A percentile compares a stretch with the other conserved stretches of the same genome.
phyloP scores from a whole-genome alignment of 495 filamentous ascomycete genomes.

The Penicillium canariense region DNA sequence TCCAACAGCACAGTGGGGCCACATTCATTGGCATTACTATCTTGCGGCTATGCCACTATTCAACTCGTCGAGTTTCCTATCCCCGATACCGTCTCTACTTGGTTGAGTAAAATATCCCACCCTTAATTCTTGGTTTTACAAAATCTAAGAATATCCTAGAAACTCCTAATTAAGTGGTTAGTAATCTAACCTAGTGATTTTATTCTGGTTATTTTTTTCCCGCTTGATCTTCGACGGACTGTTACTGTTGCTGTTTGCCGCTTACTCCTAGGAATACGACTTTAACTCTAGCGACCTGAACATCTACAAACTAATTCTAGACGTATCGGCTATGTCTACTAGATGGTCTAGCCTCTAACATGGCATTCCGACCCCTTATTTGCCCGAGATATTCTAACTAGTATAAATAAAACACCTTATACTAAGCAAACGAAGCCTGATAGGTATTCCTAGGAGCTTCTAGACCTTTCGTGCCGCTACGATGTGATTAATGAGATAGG shows the following conservation, averaged over 20 bases:
- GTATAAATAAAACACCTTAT: background rate
- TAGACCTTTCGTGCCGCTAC: no score
- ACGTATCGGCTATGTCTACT: constrained; percentile 3
- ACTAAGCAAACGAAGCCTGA: constrained; percentile 4
- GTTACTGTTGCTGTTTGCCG: constrained; percentile 4
- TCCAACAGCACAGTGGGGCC: background rate
- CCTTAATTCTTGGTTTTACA: constrained; percentile 8
- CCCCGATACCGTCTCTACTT: constrained; percentile 4
- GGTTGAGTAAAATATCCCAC: constrained; percentile 6
- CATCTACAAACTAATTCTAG: constrained; percentile 6
- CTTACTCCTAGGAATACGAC: constrained; percentile 12
- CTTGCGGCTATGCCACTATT: background rate
- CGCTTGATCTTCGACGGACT: constrained; percentile 3
- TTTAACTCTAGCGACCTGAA: constrained; percentile 8
- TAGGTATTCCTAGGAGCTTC: no score
- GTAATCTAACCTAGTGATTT: constrained; percentile 3
- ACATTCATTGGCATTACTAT: background rate
- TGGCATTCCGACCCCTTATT: constrained; percentile 4
- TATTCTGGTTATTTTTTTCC: background rate
- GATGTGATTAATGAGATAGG: no score
- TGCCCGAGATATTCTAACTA: constrained; percentile 6
- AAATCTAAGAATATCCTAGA: constrained; percentile 5
- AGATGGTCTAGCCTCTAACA: constrained; percentile 1
- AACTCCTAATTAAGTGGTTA: background rate
- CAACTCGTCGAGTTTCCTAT: background rate